Evolutionary conservation across 768 basidiomycete genomes (phyloP).

Genomic region (Suillus plorans): DNA sequence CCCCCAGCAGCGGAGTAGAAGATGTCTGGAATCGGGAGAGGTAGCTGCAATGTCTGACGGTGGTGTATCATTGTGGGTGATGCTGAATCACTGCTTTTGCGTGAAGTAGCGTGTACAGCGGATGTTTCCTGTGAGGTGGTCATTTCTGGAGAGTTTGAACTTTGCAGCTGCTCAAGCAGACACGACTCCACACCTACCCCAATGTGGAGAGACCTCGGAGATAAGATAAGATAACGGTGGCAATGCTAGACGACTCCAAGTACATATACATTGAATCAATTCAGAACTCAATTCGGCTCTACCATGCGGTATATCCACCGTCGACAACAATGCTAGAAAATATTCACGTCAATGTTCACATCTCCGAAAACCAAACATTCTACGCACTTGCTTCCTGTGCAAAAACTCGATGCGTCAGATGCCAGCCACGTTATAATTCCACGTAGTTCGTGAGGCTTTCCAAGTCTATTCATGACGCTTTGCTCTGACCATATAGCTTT

Average conservation of each 20-base stretch:
- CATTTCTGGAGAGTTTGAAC: slow-evolving; percentile 6
- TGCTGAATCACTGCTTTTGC: slow-evolving; percentile 5
- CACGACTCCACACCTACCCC: not conserved
- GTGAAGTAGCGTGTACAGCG: not conserved
- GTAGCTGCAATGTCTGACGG: slow-evolving; percentile 38
- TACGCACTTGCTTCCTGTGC: slow-evolving; percentile 73
- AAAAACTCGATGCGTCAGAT: slow-evolving; percentile 66
- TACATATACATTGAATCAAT: not conserved
- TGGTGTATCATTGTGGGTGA: slow-evolving; percentile 48
- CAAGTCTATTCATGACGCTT: slow-evolving; percentile 66
- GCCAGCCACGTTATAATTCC: slow-evolving; percentile 67
- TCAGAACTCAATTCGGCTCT: not conserved
- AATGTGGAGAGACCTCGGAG: not conserved
- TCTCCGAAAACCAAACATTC: not conserved
- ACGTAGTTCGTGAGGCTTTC: slow-evolving; percentile 61
- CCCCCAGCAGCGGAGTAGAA: slow-evolving; percentile 59
- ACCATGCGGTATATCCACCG: slow-evolving; percentile 12
- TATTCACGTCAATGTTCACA: not conserved
- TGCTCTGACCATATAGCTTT: slow-evolving; percentile 58
- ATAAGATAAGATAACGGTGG: not conserved
- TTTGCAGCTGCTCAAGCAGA: not conserved
- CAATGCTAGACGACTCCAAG: not conserved
- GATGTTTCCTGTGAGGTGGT: not conserved
- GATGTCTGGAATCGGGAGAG: slow-evolving; percentile 50
- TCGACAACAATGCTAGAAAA: slow-evolving; percentile 8